These are phyloP conservation scores for Wickerhamomyces chaumierensis DNA, from an alignment of 805 yeast genomes.

Conservation along the genomic window DNA sequence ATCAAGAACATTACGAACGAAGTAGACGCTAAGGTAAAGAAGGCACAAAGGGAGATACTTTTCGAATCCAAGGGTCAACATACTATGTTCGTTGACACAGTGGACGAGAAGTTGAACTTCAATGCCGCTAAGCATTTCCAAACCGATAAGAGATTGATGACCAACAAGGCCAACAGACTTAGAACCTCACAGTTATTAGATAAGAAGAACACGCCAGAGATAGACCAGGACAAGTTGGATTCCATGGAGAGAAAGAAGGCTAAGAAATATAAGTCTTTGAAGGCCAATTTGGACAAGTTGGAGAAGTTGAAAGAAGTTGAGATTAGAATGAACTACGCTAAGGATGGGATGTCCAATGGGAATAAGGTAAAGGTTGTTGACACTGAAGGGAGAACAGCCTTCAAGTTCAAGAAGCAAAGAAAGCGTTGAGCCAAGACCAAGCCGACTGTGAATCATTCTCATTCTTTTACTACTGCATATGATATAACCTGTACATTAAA, in stretches of 20 bases:
- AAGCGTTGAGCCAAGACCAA: slow-evolving; percentile 29
- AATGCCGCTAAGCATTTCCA: slow-evolving; percentile 56
- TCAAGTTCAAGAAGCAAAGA: slow-evolving; percentile 79
- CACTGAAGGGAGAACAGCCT: slow-evolving; percentile 55
- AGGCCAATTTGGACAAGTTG: slow-evolving; percentile 60
- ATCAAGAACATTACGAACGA: slow-evolving; percentile 64
- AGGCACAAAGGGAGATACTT: slow-evolving; percentile 29
- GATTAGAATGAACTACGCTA: slow-evolving; percentile 61
- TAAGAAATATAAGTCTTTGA: slow-evolving; percentile 46
- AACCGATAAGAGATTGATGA: slow-evolving; percentile 54
- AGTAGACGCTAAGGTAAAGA: slow-evolving; percentile 56
- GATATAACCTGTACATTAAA: too few species aligned
- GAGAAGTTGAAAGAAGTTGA: slow-evolving; percentile 58
- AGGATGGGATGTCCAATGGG: slow-evolving; percentile 87
- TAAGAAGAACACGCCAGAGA: slow-evolving; percentile 20
- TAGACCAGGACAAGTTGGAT: slow-evolving; percentile 11
- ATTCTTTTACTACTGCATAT: too few species aligned
- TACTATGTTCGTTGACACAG: slow-evolving; percentile 71
- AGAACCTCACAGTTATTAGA: slow-evolving; percentile 43
- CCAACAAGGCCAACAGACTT: slow-evolving; percentile 62
- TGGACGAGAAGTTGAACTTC: slow-evolving; percentile 43
- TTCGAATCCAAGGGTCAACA: slow-evolving; percentile 62
- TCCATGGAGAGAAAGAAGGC: slow-evolving; percentile 42
- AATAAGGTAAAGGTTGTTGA: slow-evolving; percentile 65
- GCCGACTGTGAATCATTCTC: too few species aligned